A percentile compares a stretch with the other conserved stretches of the same genome.
phyloP scores from a whole-genome alignment of 768 basidiomycete genomes.

The Trametes meyenii region DNA sequence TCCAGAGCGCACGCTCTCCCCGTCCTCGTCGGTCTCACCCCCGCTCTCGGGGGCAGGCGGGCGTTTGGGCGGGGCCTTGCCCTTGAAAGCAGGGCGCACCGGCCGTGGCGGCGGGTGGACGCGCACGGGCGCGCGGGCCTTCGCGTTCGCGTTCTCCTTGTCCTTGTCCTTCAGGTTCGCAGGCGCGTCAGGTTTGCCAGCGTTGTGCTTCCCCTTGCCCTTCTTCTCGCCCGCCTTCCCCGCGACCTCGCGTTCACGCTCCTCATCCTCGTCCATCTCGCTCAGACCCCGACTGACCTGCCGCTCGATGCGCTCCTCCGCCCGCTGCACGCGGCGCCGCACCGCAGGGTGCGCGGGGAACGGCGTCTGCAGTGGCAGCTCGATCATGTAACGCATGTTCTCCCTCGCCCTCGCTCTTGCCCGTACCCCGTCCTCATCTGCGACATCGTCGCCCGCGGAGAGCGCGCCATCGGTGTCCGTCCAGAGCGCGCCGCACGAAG shows the following conservation, averaged over 20 bases:
- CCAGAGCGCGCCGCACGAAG: conserved; percentile 11
- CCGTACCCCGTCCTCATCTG: background rate
- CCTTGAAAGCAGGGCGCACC: background rate
- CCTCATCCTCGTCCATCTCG: conserved; percentile 29
- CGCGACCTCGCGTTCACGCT: conserved; percentile 17
- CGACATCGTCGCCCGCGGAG: background rate
- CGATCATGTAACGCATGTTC: conserved; percentile 25
- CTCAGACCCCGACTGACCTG: conserved; percentile 29
- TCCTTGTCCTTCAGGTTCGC: background rate
- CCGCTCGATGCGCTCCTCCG: conserved; percentile 28
- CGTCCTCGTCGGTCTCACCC: background rate
- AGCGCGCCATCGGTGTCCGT: conserved; percentile 12
- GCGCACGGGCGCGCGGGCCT: background rate
- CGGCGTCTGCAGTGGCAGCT: conserved; percentile 30
- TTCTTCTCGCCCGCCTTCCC: conserved; percentile 4
- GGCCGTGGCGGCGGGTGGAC: background rate
- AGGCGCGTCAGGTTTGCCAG: background rate
- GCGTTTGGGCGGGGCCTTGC: background rate
- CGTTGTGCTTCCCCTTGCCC: conserved; percentile 5
- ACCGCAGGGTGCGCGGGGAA: conserved; percentile 32
- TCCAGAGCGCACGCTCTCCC: background rate
- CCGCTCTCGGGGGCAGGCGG: background rate
- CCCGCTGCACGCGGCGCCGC: conserved; percentile 33
- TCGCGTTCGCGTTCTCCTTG: background rate
- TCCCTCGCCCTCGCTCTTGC: background rate